Conservation (phyloP, 192 early-diverging fungal genomes). For the Paraglomus brasilianum region DNA sequence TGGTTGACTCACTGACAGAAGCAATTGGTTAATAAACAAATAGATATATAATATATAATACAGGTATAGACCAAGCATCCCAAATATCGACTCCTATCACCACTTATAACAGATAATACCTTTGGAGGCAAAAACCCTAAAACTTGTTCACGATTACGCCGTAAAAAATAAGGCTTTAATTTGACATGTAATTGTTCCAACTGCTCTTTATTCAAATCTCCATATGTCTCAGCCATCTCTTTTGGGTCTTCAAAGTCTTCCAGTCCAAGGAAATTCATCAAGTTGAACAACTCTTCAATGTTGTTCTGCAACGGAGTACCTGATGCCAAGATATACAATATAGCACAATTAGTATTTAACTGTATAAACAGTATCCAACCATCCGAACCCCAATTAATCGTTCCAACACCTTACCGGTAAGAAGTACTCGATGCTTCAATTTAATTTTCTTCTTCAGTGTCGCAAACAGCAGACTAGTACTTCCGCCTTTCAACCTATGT, state of each 20-base stretch:
- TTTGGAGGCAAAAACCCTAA: conserved; percentile 62
- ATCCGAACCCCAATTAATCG: conserved; percentile 19
- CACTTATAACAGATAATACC: conserved; percentile 28
- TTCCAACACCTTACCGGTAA: conserved; percentile 53
- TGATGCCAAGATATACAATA: conserved; percentile 33
- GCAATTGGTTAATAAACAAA: neutral
- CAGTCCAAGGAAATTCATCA: conserved; percentile 71
- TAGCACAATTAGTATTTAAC: conserved; percentile 21
- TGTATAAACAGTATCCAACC: conserved; percentile 25
- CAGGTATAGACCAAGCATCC: neutral
- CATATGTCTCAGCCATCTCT: conserved; percentile 53
- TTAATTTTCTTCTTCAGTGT: conserved; percentile 48
- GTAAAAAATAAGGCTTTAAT: conserved; percentile 68
- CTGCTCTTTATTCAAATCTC: conserved; percentile 46
- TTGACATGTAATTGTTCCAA: conserved; percentile 68
- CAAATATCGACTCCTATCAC: too few species aligned
- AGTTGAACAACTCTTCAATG: conserved; percentile 68
- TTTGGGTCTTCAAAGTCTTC: conserved; percentile 57
- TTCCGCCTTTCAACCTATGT: conserved; percentile 72
- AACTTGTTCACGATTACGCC: conserved; percentile 65
- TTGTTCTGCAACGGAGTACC: conserved; percentile 74
- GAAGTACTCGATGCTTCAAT: conserved; percentile 51
- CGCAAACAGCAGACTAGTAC: conserved; percentile 56
- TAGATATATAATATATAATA: neutral
- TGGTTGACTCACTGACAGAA: neutral